A percentile compares a stretch with the other conserved stretches of the same genome.
phyloP scores from a whole-genome alignment of 2,329 filamentous ascomycete species.

The Sporothrix curviconia region DNA sequence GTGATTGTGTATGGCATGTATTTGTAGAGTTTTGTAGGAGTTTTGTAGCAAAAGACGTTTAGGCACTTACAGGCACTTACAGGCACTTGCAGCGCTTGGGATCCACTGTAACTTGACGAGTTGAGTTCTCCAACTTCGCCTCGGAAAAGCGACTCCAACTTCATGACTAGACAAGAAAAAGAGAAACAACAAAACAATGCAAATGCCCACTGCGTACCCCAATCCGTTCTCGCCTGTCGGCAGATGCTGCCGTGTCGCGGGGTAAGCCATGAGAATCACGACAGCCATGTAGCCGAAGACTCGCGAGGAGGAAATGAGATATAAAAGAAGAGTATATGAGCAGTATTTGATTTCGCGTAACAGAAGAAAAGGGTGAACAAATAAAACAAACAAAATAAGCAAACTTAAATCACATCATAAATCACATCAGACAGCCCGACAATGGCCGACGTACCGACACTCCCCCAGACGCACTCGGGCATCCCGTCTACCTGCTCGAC shows the following conservation, averaged over 20 bases:
- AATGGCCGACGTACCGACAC: conserved; percentile 26
- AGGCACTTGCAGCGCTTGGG: no score
- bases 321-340: not conserved
- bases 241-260: conserved; percentile 15
- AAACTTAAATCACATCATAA: no score
- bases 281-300: not conserved
- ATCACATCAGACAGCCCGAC: not conserved
- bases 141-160: no score
- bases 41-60: not conserved
- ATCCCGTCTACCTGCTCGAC: conserved; percentile 31
- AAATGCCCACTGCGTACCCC: not conserved
- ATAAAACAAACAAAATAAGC: no score
- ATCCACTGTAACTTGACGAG: no score
- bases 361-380: no score
- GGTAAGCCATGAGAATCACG: not conserved
- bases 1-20: not conserved
- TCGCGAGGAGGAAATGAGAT: not conserved
- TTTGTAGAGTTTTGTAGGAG: not conserved
- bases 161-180: not conserved
- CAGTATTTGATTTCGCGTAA: not conserved
- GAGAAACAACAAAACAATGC: not conserved
- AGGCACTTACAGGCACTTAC: no score
- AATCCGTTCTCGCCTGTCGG: not conserved
- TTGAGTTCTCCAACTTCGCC: no score
- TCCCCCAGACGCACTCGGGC: conserved; percentile 33